Evolutionary conservation across 2,329 filamentous ascomycete genomes (phyloP).

Genomic region (Diaporthe caulivora): DNA sequence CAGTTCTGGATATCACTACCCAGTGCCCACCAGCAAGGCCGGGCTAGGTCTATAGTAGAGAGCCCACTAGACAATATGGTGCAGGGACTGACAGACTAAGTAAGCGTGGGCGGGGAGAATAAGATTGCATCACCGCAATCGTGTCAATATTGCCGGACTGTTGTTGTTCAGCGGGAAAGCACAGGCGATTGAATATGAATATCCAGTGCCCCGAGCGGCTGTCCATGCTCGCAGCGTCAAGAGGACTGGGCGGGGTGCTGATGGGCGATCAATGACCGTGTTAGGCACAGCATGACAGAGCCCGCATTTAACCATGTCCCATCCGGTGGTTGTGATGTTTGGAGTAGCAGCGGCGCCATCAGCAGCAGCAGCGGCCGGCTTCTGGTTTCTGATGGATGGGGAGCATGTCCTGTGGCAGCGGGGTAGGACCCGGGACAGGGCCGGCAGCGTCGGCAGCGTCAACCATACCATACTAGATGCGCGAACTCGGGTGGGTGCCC

Average conservation of each 20-base stretch:
- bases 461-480: neutral
- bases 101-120: neutral
- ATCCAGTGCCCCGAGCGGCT: neutral
- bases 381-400: slow-evolving; percentile 6
- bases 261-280: slow-evolving; percentile 22
- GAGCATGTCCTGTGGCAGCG: neutral
- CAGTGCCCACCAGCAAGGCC: neutral
- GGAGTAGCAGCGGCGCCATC: neutral
- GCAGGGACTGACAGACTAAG: neutral
- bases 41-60: neutral
- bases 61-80: neutral
- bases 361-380: neutral
- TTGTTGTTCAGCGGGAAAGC: neutral
- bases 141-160: neutral
- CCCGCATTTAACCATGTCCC: slow-evolving; percentile 16
- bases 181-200: neutral
- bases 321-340: slow-evolving; percentile 13
- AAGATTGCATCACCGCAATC: neutral
- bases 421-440: neutral
- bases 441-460: no score
- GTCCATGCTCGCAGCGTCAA: neutral
- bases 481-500: neutral
- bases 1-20: slow-evolving; percentile 12
- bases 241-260: neutral
- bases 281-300: slow-evolving; percentile 21